Percentiles rank a stretch among this genome's conserved stretches.
These are phyloP conservation scores for Fusarium sp. DNA, from an alignment of 2,329 filamentous ascomycete genomes.

Conservation along the genomic window DNA sequence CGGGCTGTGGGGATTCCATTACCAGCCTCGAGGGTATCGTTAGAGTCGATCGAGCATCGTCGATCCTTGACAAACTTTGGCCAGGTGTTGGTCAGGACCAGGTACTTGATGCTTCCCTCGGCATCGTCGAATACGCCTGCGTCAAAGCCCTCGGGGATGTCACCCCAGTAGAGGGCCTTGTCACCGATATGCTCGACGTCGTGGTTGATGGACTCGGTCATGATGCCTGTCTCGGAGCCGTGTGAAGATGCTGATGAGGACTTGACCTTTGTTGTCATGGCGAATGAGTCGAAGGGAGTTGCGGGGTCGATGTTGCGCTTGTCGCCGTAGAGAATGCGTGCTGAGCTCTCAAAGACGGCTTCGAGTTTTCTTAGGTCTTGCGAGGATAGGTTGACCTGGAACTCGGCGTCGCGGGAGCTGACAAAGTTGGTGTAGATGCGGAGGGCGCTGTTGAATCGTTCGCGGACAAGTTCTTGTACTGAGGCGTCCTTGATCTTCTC, in stretches of 20 bases:
- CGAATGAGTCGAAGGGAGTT: slow-evolving; percentile 56
- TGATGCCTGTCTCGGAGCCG: slow-evolving; percentile 42
- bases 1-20: slow-evolving; percentile 19
- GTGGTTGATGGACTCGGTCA: slow-evolving; percentile 19
- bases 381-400: slow-evolving; percentile 75
- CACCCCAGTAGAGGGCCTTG: slow-evolving; percentile 53
- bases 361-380: slow-evolving; percentile 66
- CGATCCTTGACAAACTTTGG: slow-evolving; percentile 66
- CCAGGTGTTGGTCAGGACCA: slow-evolving; percentile 79
- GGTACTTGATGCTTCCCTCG: slow-evolving; percentile 72
- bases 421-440: slow-evolving; percentile 52
- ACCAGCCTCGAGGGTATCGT: slow-evolving; percentile 38
- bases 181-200: slow-evolving; percentile 38
- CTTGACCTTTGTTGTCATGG: slow-evolving; percentile 38
- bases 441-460: slow-evolving; percentile 68
- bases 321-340: slow-evolving; percentile 58
- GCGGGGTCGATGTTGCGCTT: slow-evolving; percentile 54
- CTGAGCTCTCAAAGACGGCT: slow-evolving; percentile 66
- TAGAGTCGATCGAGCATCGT: slow-evolving; percentile 49
- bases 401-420: slow-evolving; percentile 62
- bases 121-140: slow-evolving; percentile 69
- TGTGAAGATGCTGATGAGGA: slow-evolving; percentile 32
- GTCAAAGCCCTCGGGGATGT: slow-evolving; percentile 64
- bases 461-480: slow-evolving; percentile 54
- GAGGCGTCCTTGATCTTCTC: slow-evolving; percentile 36